Evolutionary conservation across 1,284 basidiomycete species (phyloP), one percentile per base, ranked within the genome.

Genomic region (Leccinum pachyderme): DNA sequence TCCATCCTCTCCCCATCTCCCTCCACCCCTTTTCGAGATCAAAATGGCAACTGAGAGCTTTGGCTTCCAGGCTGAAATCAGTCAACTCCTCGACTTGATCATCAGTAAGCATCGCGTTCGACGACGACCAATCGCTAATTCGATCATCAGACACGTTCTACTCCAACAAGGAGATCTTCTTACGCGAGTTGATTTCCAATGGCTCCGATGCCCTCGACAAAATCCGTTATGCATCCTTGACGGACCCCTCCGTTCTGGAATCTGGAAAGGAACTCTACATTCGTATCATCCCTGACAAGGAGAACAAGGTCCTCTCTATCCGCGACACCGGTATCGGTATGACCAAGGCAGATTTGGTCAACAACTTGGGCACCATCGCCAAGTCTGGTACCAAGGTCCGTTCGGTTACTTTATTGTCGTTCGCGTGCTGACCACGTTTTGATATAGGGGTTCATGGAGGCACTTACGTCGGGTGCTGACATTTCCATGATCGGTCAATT

Each of bases 291-390:
- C 94, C 94, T 61, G 89, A 98, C 85, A 95, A 95, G 82, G 95
- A 97, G 79, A 91, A 92, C 82, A 97, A 96, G 74, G 76, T 89
- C 58, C 86, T 99, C 58, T 81, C 84, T 73, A 88, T 99, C 75
- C 92, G 94, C 60, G 96, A 99, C 76, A 92, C 94, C 59, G 97
- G 97, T 89, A 82, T 99, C 64, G 96, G 97, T 75, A 97, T 97
- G 94, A 98, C 94, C 81, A 98, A 98, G 83, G 93, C 94, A 59
- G 93, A 95, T 77, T 82, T 95, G 70, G 94, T 97, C 75, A 98
- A 97, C 87, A 99, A 99, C 86, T 85, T 99, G 62, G 97, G 96
- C 82, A 99, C 97, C 57, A 99, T 99, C 73, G 96, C 96, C 78
- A 99, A 96, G 83, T 96, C 93, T 59, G 94, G 93, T 63, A 92